phyloP scores from a whole-genome alignment of 345 rosid species.

The Moringa oleifera region DNA sequence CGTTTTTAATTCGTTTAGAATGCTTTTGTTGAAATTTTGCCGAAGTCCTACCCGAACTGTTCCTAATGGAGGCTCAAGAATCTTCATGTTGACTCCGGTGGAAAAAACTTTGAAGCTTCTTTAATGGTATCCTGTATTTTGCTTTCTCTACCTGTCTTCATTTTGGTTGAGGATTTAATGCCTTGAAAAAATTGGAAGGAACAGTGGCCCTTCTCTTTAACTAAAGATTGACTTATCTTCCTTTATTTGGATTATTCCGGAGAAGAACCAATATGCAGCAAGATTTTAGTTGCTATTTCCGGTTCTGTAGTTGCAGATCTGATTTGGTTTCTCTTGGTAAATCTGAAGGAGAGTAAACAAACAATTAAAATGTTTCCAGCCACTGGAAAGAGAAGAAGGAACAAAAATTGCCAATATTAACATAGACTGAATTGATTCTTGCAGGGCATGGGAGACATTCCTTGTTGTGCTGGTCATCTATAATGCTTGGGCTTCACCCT shows the following conservation, averaged over 20 bases:
- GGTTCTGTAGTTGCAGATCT: not conserved
- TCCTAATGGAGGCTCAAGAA: slow-evolving; percentile 19
- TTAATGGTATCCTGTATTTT: not conserved
- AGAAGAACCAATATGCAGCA: not conserved
- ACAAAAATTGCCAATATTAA: not conserved
- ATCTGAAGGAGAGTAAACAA: not conserved
- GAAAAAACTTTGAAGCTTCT: slow-evolving; percentile 15
- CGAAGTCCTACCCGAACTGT: slow-evolving; percentile 8
- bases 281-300: not conserved
- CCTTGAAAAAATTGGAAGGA: too few relatives aligned
- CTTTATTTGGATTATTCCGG: not conserved
- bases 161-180: too few relatives aligned
- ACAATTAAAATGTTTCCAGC: not conserved
- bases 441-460: slow-evolving; percentile 79
- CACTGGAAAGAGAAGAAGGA: not conserved
- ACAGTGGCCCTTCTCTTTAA: not conserved
- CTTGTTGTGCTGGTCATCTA: slow-evolving; percentile 72
- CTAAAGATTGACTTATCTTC: not conserved
- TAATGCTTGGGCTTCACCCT: slow-evolving; percentile 95
- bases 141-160: not conserved
- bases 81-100: slow-evolving; percentile 14
- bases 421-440: slow-evolving; percentile 2
- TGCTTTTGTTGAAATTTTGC: slow-evolving; percentile 15
- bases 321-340: not conserved
- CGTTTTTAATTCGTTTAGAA: slow-evolving; percentile 2